A percentile compares a stretch with the other conserved stretches of the same genome.
Conservation (phyloP, 1,139 yeast species). For the Hemisphaericaspora xylanilytica region DNA sequence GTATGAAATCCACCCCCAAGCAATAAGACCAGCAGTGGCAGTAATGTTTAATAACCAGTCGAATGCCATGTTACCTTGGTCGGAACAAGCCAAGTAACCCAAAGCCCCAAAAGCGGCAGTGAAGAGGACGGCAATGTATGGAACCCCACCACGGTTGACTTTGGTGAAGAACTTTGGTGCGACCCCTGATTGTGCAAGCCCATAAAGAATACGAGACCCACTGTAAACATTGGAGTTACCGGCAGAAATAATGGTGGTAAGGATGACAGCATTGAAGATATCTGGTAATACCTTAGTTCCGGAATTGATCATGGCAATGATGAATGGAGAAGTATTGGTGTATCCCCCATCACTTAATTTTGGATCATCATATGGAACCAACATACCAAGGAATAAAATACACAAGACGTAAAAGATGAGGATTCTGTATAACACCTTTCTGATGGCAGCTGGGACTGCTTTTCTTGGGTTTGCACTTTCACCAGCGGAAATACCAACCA, state of each 20-base stretch:
- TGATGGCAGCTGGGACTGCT: slow-evolving; percentile 81
- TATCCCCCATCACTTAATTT: slow-evolving; percentile 27
- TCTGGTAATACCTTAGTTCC: slow-evolving; percentile 70
- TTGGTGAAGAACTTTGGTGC: slow-evolving; percentile 57
- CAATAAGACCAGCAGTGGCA: slow-evolving; percentile 71
- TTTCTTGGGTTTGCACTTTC: slow-evolving; percentile 81
- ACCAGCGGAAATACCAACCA: slow-evolving; percentile 86
- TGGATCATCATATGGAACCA: slow-evolving; percentile 76
- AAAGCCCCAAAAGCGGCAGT: slow-evolving; percentile 63
- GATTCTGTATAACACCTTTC: slow-evolving; percentile 79
- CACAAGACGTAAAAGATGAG: slow-evolving; percentile 76
- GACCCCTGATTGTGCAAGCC: slow-evolving; percentile 57
- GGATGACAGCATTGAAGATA: slow-evolving; percentile 73
- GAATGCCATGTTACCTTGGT: slow-evolving; percentile 68
- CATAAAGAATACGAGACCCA: slow-evolving; percentile 70
- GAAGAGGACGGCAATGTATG: slow-evolving; percentile 54
- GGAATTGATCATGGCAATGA: slow-evolving; percentile 59
- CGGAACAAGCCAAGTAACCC: slow-evolving; percentile 67
- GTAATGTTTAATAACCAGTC: slow-evolving; percentile 81
- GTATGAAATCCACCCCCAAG: slow-evolving; percentile 68
- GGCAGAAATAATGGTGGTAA: slow-evolving; percentile 69
- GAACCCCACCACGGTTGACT: slow-evolving; percentile 66
- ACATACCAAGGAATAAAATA: slow-evolving; percentile 75
- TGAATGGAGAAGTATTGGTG: slow-evolving; percentile 50
- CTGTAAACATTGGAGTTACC: slow-evolving; percentile 80